These are phyloP conservation scores for Malus domestica DNA, from an alignment of 306 rosid species.

Conservation along the genomic window DNA sequence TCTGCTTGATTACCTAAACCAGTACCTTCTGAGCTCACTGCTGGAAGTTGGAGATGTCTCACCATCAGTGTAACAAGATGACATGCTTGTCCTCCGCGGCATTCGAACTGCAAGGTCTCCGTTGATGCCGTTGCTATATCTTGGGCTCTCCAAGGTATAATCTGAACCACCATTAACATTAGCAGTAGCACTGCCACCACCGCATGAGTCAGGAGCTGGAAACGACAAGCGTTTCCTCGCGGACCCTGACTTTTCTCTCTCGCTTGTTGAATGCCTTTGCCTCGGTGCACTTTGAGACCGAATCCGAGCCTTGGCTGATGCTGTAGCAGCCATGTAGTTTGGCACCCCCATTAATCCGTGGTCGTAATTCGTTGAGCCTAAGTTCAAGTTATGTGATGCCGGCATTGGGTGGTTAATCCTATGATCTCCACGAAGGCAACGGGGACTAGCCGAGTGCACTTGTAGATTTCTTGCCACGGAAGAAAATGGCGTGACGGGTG, in stretches of 20 bases:
- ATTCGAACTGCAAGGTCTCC: not conserved
- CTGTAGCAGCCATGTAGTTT: constrained; percentile 53
- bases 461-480: constrained; percentile 21
- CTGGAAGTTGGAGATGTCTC: constrained; percentile 23
- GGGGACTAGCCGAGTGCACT: constrained; percentile 36
- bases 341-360: constrained; percentile 12
- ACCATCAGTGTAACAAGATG: constrained; percentile 21
- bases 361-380: not conserved
- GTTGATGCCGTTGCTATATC: not conserved
- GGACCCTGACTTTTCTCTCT: constrained; percentile 16
- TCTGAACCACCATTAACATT: not conserved
- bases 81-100: constrained; percentile 12
- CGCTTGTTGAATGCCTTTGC: constrained; percentile 29
- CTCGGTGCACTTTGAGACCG: constrained; percentile 44
- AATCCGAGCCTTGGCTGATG: constrained; percentile 41
- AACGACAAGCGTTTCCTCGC: constrained; percentile 39
- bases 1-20: constrained; percentile 5
- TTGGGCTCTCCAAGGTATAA: not conserved
- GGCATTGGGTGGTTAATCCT: constrained; percentile 1
- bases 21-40: constrained; percentile 14
- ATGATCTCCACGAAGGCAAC: constrained; percentile 4
- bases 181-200: not conserved
- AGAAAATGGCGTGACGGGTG: constrained; percentile 33
- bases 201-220: constrained; percentile 10
- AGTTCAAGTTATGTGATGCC: not conserved